Evolutionary conservation across 352 stramenopile species (phyloP), one percentile per base, ranked within the genome.

Genomic region (Pythium rhizo-oryzae): DNA sequence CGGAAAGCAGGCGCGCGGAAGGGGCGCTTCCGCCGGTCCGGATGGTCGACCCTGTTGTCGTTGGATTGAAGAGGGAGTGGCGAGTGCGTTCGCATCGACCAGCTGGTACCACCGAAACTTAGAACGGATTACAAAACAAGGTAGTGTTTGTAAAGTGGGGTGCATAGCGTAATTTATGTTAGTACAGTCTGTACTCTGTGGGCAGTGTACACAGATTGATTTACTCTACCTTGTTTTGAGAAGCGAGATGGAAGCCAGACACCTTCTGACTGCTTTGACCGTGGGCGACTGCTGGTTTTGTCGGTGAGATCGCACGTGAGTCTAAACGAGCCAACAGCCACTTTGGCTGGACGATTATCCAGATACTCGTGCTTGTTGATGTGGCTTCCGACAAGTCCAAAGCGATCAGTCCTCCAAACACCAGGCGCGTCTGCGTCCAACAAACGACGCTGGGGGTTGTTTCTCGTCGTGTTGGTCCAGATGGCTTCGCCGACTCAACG

Each of bases 1-100:
- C 13, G 28, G 16, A 24, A 33, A 52, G 12, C 8, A 8, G n/a
- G 33, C 55, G 24, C n/a, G 7, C 3, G 55, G n/a, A 52, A 39
- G 8, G 12, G 33, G 15, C 13, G 30, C 23, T 61, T 61, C 55
- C 37, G 55, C 55, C n/a, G 55, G 55, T 61, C 55, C 55, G 43
- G 24, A 55, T 53, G 57, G 41, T 28, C 21, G 25, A 15, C 4
- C 33, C 43, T 12, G 39, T 30, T 24, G 54, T 61, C 54, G 54
- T 61, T 12, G 33, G 12, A 61, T 61, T 50, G 54, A 49, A 24
- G 21, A 39, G 54, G 18, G 33, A 28, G 33, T 30, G 18, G 9
- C 4, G 13, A 8, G 35, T 61, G 28, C 28, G 30, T 61, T 61
- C 35, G 30, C n/a, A 23, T 12, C 4, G n/a, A 39, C 35, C 54